Base-by-base conservation (phyloP, 2,329 filamentous ascomycete species). In the Aspergillus awamori region DNA sequence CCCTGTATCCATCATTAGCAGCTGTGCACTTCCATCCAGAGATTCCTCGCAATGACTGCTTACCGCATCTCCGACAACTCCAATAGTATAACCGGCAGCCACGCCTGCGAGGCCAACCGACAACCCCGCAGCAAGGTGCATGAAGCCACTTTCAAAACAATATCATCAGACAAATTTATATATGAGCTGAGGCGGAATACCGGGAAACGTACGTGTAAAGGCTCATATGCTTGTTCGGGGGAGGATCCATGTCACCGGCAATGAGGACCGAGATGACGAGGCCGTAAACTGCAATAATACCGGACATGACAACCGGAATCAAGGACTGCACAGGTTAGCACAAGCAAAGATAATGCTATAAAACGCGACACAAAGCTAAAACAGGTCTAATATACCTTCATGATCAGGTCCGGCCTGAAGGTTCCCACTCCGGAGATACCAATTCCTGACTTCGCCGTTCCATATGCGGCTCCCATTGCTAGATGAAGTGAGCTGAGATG, bases 241-340 rank as follows among this genome's bases (percentile, higher is more conserved):
- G 90, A 28, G 93, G 91, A 53, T 84, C 85, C 76, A 98, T 87
- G 77, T 97, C 92, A 78, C 92, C 90, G 59, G 93, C 92, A 76
- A 99, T 99, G 69, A 99, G 87, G 73, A 99, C 95, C 17, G 94
- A 91, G 69, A 99, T 93, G 72, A 99, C 95, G 70, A 99, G 90
- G 55, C 93, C 92, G 81, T 99, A 99, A 69, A 99, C 95, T 61
- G 95, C 95, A 73, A 99, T 92, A 76, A 99, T 99, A 87, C 95
- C 95, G 70, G 95, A 96, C 95, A 99, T 99, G 83, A 99, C 80
- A 57, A 83, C 81, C 30, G 81, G 81, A 56, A 83, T 81, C 49
- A 83, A 73, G 36, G 80, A 82, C 80, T 82, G 65, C 33, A 74
- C 69, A 58, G 36, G 51, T 54, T 45, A 62, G 20, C 22, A 6